Conservation (phyloP, 306 rosid species). For the Leucaena leucocephala region DNA sequence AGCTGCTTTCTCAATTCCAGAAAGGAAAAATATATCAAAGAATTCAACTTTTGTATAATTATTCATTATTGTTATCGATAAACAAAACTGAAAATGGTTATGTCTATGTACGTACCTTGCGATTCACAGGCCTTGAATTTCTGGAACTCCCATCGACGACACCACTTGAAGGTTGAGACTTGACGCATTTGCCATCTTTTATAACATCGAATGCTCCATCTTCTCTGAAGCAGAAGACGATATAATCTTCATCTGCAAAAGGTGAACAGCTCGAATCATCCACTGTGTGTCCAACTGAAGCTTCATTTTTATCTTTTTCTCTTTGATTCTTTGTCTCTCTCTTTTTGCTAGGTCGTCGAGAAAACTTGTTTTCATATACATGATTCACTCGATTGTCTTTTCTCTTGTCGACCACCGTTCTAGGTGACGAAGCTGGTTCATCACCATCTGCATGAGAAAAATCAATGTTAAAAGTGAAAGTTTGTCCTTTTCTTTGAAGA, state of each 20-base stretch:
- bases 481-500: background rate
- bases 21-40: background rate
- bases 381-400: background rate
- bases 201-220: slow-evolving; percentile 60
- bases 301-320: slow-evolving; percentile 5
- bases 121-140: slow-evolving; percentile 48
- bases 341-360: slow-evolving; percentile 20
- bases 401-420: slow-evolving; percentile 36
- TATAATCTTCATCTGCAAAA: slow-evolving; percentile 57
- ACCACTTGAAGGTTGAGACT: slow-evolving; percentile 27
- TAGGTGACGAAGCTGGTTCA: slow-evolving; percentile 37
- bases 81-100: background rate
- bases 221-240: slow-evolving; percentile 63
- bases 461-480: background rate
- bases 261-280: slow-evolving; percentile 51
- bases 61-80: background rate
- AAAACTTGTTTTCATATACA: slow-evolving; percentile 5
- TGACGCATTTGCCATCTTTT: slow-evolving; percentile 39
- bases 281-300: slow-evolving; percentile 10
- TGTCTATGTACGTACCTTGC: slow-evolving; percentile 50
- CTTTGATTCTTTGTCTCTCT: slow-evolving; percentile 28
- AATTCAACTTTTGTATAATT: slow-evolving; percentile 12
- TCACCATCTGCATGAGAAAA: slow-evolving; percentile 23
- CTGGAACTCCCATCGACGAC: slow-evolving; percentile 26
- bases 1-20: slow-evolving; percentile 40